Conservation (phyloP, 2,329 filamentous ascomycete species). For the Coniella lustricola region DNA sequence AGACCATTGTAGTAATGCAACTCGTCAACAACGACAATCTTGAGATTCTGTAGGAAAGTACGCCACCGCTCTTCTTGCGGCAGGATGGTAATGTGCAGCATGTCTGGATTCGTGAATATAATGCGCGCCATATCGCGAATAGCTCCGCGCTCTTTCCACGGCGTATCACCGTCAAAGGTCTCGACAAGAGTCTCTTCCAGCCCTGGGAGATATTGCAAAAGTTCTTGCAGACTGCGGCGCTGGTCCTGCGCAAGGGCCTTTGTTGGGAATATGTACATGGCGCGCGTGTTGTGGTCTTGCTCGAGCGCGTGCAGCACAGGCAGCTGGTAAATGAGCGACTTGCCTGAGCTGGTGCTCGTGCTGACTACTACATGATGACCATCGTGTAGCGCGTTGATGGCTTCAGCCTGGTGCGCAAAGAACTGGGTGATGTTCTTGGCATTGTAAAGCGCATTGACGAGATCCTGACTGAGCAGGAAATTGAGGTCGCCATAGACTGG, state of each 20-base stretch:
- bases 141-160: constrained; percentile 66
- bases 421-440: constrained; percentile 77
- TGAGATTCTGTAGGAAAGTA: constrained; percentile 78
- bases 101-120: constrained; percentile 97
- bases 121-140: constrained; percentile 86
- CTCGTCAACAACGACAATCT: constrained; percentile 86
- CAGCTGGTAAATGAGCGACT: constrained; percentile 96
- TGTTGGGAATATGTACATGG: constrained; percentile 97
- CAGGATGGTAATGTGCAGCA: constrained; percentile 90
- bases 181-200: constrained; percentile 74
- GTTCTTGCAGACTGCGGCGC: constrained; percentile 75
- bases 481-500: constrained; percentile 75
- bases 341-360: constrained; percentile 93
- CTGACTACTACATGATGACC: constrained; percentile 86
- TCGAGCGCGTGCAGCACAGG: constrained; percentile 86
- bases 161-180: constrained; percentile 93
- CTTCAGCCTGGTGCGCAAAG: constrained; percentile 88
- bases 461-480: constrained; percentile 78
- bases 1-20: constrained; percentile 94
- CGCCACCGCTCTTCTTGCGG: constrained; percentile 90
- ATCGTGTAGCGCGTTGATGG: constrained; percentile 78
- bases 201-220: constrained; percentile 72
- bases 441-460: constrained; percentile 97
- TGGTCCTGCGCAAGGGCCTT: constrained; percentile 97
- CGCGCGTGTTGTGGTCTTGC: constrained; percentile 65